Evolutionary conservation across 805 yeast genomes (phyloP).

Genomic region (Saturnispora bothae): DNA sequence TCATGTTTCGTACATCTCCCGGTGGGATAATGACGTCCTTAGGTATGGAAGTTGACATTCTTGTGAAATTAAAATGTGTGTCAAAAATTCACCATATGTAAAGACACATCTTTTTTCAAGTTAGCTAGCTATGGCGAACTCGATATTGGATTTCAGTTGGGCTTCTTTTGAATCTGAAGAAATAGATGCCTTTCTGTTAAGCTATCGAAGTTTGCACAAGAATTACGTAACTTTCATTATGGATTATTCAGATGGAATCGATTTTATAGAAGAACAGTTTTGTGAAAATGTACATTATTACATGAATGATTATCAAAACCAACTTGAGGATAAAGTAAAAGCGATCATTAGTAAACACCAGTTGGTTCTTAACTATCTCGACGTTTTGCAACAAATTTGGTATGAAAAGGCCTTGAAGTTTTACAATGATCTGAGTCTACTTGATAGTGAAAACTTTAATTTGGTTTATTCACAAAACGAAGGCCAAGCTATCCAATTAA

Average conservation of each 20-base stretch:
- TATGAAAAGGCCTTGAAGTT: too few species aligned
- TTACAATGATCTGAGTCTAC: too few species aligned
- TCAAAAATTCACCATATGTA: not conserved
- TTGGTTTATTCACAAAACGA: too few species aligned
- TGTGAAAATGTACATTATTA: not conserved
- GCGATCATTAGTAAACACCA: not conserved
- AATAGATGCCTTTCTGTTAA: not conserved
- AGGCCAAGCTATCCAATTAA: not conserved
- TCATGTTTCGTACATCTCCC: constrained; percentile 36
- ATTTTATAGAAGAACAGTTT: not conserved
- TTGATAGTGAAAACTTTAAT: too few species aligned
- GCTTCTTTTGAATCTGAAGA: too few species aligned
- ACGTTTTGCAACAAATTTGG: too few species aligned
- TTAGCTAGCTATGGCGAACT: not conserved
- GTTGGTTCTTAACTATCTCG: too few species aligned
- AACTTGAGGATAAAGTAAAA: not conserved
- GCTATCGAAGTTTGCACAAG: too few species aligned
- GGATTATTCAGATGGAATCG: constrained; percentile 1
- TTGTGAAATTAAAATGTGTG: not conserved
- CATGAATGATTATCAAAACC: not conserved
- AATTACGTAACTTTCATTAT: too few species aligned
- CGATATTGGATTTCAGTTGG: not conserved
- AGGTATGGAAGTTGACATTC: constrained; percentile 15
- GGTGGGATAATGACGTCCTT: constrained; percentile 46
- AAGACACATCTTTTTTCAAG: not conserved